phyloP scores from a whole-genome alignment of 2,329 filamentous ascomycete species.

The Plenodomus tracheiphilus region DNA sequence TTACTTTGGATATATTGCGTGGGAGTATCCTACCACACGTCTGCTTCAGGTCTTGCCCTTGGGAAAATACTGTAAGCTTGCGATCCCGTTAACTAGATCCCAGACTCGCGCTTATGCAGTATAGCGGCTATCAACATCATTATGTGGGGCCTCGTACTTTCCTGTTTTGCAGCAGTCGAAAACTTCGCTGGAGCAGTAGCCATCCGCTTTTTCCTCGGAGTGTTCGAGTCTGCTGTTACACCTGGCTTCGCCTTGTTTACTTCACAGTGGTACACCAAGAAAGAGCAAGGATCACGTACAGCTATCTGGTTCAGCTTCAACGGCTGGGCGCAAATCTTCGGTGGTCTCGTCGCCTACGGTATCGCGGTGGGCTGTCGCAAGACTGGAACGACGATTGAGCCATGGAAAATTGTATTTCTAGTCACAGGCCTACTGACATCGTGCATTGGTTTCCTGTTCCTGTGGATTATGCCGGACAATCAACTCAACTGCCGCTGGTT shows the following conservation, averaged over 20 bases:
- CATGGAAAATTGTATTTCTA: conserved; percentile 66
- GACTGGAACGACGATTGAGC: conserved; percentile 61
- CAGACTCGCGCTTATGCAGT: too few relatives aligned
- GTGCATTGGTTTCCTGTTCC: conserved; percentile 47
- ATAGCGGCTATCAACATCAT: conserved; percentile 62
- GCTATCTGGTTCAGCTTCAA: conserved; percentile 73
- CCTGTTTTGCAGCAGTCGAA: conserved; percentile 64
- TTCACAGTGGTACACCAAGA: conserved; percentile 72
- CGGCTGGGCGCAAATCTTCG: conserved; percentile 64
- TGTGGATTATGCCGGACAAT: conserved; percentile 59
- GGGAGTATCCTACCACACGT: conserved; percentile 68
- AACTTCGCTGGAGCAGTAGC: conserved; percentile 65
- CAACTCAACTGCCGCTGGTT: conserved; percentile 66
- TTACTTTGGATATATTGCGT: conserved; percentile 60
- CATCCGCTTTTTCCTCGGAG: conserved; percentile 68
- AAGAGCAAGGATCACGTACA: conserved; percentile 65
- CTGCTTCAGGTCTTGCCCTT: conserved; percentile 66
- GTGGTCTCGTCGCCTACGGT: conserved; percentile 65
- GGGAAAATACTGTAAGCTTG: conserved; percentile 60
- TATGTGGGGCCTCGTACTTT: conserved; percentile 64
- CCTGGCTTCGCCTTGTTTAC: conserved; percentile 71
- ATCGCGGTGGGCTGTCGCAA: conserved; percentile 60
- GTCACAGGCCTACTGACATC: conserved; percentile 50
- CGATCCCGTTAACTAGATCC: too few relatives aligned
- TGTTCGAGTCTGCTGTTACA: conserved; percentile 70